phyloP scores from a whole-genome alignment of 768 basidiomycete genomes.

The Tylopilus sp. region DNA sequence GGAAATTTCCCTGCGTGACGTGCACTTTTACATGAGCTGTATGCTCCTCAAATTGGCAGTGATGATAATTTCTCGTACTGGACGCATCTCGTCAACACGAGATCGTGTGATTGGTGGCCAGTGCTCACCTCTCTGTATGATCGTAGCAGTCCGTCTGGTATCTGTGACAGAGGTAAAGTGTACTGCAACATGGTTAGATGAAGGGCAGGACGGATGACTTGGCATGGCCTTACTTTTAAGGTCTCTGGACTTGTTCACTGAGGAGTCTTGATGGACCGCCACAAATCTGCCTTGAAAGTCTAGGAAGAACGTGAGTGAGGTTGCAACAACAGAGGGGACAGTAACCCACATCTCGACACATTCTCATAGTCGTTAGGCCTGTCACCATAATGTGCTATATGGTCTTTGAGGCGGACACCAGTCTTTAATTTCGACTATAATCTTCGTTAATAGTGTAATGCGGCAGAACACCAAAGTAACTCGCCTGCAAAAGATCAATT shows the following conservation, averaged over 20 bases:
- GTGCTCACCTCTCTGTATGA: slow-evolving; percentile 66
- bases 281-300: slow-evolving; percentile 76
- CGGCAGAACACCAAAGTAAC: slow-evolving; percentile 2
- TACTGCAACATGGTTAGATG: slow-evolving; percentile 40
- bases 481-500: slow-evolving; percentile 69
- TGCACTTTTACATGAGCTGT: slow-evolving; percentile 30
- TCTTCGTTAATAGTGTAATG: neutral
- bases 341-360: slow-evolving; percentile 64
- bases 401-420: slow-evolving; percentile 66
- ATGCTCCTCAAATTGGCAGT: slow-evolving; percentile 61
- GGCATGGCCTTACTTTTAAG: slow-evolving; percentile 54
- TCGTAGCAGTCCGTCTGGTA: slow-evolving; percentile 66
- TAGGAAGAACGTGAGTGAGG: slow-evolving; percentile 27
- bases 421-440: slow-evolving; percentile 67
- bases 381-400: slow-evolving; percentile 71
- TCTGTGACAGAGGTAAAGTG: slow-evolving; percentile 84
- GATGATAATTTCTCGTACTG: slow-evolving; percentile 72
- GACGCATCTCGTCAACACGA: slow-evolving; percentile 1
- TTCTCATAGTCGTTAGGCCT: slow-evolving; percentile 76
- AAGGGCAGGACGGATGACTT: neutral
- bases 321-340: neutral
- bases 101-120: neutral
- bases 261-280: slow-evolving; percentile 60
- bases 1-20: slow-evolving; percentile 1
- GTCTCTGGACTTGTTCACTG: slow-evolving; percentile 70